These are phyloP conservation scores for Globisporangium iwayamae DNA, from an alignment of 352 stramenopile genomes.

Conservation along the genomic window DNA sequence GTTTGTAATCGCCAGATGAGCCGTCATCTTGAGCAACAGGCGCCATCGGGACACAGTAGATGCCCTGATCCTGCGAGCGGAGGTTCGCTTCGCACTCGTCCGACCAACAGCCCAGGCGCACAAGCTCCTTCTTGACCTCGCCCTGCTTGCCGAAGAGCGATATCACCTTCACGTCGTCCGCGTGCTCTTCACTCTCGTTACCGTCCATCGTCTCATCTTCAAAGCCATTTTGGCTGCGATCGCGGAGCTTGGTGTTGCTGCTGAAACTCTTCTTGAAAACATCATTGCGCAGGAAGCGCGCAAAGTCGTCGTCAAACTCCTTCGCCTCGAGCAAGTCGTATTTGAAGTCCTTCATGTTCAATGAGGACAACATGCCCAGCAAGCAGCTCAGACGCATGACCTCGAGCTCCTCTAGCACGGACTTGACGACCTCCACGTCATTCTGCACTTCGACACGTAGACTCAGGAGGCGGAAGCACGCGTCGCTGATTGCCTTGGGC, in stretches of 20 bases:
- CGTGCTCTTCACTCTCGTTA: not conserved
- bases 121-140: conserved; percentile 41
- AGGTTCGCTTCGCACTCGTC: conserved; percentile 35
- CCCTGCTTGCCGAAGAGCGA: conserved; percentile 62
- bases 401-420: conserved; percentile 61
- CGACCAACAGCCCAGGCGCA: conserved; percentile 37
- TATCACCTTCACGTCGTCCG: conserved; percentile 28
- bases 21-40: not conserved
- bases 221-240: not conserved
- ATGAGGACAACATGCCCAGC: conserved; percentile 42
- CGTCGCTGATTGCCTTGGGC: conserved; percentile 10
- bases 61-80: conserved; percentile 37
- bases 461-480: conserved; percentile 56
- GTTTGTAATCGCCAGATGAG: not conserved
- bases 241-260: not conserved
- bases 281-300: conserved; percentile 48
- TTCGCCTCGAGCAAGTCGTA: conserved; percentile 41
- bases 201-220: not conserved
- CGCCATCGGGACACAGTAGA: conserved; percentile 40
- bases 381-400: conserved; percentile 59
- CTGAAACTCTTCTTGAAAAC: conserved; percentile 26
- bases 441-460: conserved; percentile 58
- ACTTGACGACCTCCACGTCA: conserved; percentile 65
- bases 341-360: conserved; percentile 54
- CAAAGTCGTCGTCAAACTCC: conserved; percentile 68